Percentiles rank a stretch among this genome's conserved stretches.
Evolutionary conservation across 2,329 filamentous ascomycete species (phyloP).

Genomic region (Metarhizium rileyi): DNA sequence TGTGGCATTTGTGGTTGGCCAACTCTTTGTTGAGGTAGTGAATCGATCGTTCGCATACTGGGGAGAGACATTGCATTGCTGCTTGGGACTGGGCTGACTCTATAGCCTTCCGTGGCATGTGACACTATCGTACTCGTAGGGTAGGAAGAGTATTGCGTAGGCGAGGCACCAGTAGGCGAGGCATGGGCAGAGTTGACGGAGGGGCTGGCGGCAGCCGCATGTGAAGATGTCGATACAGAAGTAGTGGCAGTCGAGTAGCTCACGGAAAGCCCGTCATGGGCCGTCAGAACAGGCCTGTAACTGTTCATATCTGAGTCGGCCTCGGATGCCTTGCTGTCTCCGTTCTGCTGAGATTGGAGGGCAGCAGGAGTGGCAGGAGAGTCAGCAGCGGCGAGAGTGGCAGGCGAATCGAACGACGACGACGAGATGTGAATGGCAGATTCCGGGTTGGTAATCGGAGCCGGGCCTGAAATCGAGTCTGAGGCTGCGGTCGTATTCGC

Average conservation of each 20-base stretch:
- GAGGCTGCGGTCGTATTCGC: not conserved
- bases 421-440: conserved; percentile 3
- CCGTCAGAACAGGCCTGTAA: conserved; percentile 14
- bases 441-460: conserved; percentile 1
- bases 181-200: conserved; percentile 10
- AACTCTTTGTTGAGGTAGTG: conserved; percentile 18
- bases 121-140: conserved; percentile 15
- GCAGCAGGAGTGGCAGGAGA: conserved; percentile 1
- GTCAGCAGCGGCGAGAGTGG: conserved; percentile 7
- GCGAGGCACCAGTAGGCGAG: conserved; percentile 13
- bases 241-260: conserved; percentile 15
- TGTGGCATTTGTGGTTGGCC: conserved; percentile 18
- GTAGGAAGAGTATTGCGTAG: conserved; percentile 22
- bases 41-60: conserved; percentile 32
- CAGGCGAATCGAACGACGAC: conserved; percentile 8
- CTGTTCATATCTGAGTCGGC: conserved; percentile 23
- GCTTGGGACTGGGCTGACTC: conserved; percentile 18
- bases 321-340: conserved; percentile 20
- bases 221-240: conserved; percentile 5
- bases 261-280: conserved; percentile 17
- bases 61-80: conserved; percentile 24
- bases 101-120: conserved; percentile 20
- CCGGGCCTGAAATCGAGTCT: not conserved
- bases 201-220: conserved; percentile 7
- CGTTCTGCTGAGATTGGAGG: conserved; percentile 20